These are phyloP conservation scores for Debaryomyces tyrocola DNA, from an alignment of 805 yeast species.

Conservation along the genomic window DNA sequence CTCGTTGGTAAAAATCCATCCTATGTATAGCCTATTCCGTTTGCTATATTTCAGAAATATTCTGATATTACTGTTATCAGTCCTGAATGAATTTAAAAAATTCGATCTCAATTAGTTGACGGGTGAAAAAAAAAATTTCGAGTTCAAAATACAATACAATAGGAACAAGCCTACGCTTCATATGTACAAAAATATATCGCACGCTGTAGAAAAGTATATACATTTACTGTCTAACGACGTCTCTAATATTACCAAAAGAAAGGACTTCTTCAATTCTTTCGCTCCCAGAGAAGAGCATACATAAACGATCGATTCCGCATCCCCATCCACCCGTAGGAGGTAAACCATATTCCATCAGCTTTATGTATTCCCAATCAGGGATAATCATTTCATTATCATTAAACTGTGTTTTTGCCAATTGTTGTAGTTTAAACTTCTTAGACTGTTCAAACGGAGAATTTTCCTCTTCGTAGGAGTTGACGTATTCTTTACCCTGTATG, in stretches of 20 bases:
- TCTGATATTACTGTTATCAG: too few species aligned
- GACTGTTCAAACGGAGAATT: constrained; percentile 78
- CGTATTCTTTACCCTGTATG: constrained; percentile 75
- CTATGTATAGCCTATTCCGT: neutral
- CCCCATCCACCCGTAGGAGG: constrained; percentile 99
- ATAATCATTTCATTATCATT: constrained; percentile 63
- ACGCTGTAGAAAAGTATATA: neutral
- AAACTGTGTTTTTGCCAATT: constrained; percentile 41
- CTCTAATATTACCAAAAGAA: constrained; percentile 71
- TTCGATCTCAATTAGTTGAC: neutral
- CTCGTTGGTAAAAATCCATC: constrained; percentile 54
- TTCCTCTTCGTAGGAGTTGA: constrained; percentile 96
- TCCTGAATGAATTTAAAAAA: neutral
- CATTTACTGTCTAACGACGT: constrained; percentile 61
- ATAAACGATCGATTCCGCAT: constrained; percentile 84
- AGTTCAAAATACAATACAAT: neutral
- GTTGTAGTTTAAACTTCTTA: constrained; percentile 62
- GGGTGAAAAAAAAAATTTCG: neutral
- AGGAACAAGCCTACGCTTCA: neutral
- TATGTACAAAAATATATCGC: neutral
- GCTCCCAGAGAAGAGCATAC: constrained; percentile 70
- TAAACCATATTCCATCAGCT: constrained; percentile 85
- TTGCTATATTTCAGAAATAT: too few species aligned
- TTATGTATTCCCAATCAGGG: constrained; percentile 72
- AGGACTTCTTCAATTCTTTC: constrained; percentile 73